Percentiles rank a stretch among this genome's conserved stretches.
phyloP scores from a whole-genome alignment of 495 filamentous ascomycete genomes.

The Aspergillus incahuasiensis region DNA sequence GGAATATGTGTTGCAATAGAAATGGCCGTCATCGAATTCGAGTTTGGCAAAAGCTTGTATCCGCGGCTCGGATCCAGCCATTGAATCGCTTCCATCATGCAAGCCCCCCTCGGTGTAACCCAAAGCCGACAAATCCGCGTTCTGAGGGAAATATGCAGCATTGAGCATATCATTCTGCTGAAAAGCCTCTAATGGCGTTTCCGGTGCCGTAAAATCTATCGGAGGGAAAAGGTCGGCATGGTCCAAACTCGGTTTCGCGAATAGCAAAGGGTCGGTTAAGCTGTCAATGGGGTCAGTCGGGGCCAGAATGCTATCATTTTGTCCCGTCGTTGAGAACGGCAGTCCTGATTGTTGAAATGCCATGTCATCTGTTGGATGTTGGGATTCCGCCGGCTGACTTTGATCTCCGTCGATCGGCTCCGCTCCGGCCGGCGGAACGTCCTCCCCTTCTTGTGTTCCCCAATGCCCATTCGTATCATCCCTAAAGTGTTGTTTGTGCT shows the following conservation, averaged over 20 bases:
- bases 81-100: slow-evolving; percentile 32
- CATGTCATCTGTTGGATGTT: slow-evolving; percentile 13
- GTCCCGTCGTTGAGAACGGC: slow-evolving; percentile 11
- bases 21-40: slow-evolving; percentile 66
- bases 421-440: slow-evolving; percentile 6
- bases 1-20: slow-evolving; percentile 65
- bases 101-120: slow-evolving; percentile 26
- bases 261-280: slow-evolving; percentile 33
- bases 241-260: slow-evolving; percentile 31
- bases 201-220: slow-evolving; percentile 34
- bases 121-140: slow-evolving; percentile 36
- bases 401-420: slow-evolving; percentile 12
- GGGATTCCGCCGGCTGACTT: slow-evolving; percentile 13
- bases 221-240: slow-evolving; percentile 36
- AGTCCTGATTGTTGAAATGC: slow-evolving; percentile 8
- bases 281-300: slow-evolving; percentile 25
- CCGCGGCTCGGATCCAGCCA: slow-evolving; percentile 43
- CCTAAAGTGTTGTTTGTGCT: not conserved
- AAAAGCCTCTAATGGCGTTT: slow-evolving; percentile 35
- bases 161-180: slow-evolving; percentile 42
- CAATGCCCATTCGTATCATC: slow-evolving; percentile 15
- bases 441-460: slow-evolving; percentile 7
- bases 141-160: slow-evolving; percentile 38
- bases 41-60: slow-evolving; percentile 66
- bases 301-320: not conserved